Evolutionary conservation across 1,284 basidiomycete genomes (phyloP).

Genomic region (Melampsora americana): DNA sequence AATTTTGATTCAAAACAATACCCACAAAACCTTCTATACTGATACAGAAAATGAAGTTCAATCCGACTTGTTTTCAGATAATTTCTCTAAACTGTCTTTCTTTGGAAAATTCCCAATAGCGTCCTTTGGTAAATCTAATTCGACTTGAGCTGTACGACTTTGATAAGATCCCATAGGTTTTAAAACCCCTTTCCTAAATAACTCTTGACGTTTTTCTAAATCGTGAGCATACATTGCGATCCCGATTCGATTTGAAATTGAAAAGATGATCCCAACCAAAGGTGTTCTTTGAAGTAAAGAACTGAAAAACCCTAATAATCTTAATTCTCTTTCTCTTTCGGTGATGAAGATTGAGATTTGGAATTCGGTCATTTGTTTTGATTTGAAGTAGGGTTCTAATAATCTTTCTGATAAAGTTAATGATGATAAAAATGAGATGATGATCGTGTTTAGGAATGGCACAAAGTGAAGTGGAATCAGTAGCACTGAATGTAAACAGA

Average conservation of each 20-base stretch:
- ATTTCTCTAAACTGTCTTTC: neutral
- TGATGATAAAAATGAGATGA: constrained; percentile 66
- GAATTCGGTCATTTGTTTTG: constrained; percentile 70
- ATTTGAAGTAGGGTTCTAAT: constrained; percentile 72
- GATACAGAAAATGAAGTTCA: no score
- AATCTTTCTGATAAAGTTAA: constrained; percentile 68
- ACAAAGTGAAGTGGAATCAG: constrained; percentile 67
- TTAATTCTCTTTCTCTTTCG: constrained; percentile 81
- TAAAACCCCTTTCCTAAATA: constrained; percentile 46
- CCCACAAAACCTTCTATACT: no score
- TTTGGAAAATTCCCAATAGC: constrained; percentile 37
- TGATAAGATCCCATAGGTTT: constrained; percentile 47
- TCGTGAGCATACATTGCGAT: constrained; percentile 79
- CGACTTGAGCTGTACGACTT: constrained; percentile 48
- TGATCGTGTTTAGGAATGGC: constrained; percentile 63
- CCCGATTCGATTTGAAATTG: constrained; percentile 76
- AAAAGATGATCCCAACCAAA: constrained; percentile 71
- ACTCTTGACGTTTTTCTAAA: constrained; percentile 52
- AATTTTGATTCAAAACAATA: no score
- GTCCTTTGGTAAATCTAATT: constrained; percentile 17
- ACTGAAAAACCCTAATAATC: constrained; percentile 74
- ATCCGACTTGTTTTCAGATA: no score
- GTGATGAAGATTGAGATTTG: constrained; percentile 73
- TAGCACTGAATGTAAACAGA: constrained; percentile 58
- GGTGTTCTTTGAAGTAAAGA: constrained; percentile 73